Evolutionary conservation across 257 asterid species (phyloP).

Genomic region (Penstemon barbatus): DNA sequence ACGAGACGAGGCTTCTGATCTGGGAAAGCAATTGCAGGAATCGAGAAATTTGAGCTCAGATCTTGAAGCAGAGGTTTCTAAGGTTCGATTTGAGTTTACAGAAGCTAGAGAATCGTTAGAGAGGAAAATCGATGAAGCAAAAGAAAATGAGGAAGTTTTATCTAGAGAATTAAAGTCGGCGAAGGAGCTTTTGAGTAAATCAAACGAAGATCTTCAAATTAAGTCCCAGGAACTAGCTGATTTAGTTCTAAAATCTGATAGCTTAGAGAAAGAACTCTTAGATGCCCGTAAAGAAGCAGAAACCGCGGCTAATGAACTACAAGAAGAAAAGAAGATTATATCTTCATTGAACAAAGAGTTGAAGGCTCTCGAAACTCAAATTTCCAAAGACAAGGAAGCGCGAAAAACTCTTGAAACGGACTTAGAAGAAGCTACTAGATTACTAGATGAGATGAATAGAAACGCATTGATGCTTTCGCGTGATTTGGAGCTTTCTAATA

Average conservation of each 20-base stretch:
- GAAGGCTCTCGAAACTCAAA: conserved; percentile 42
- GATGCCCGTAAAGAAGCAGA: conserved; percentile 47
- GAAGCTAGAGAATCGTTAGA: conserved; percentile 50
- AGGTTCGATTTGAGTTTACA: conserved; percentile 44
- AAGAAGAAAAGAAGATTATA: conserved; percentile 45
- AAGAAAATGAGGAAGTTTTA: conserved; percentile 35
- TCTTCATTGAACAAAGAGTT: conserved; percentile 53
- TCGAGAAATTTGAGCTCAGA: conserved; percentile 50
- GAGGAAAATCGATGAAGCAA: conserved; percentile 47
- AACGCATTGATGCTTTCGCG: conserved; percentile 41
- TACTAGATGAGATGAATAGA: conserved; percentile 57
- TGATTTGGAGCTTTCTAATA: conserved; percentile 55
- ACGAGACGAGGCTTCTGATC: conserved; percentile 51
- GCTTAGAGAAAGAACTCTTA: conserved; percentile 57
- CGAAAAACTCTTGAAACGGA: conserved; percentile 55
- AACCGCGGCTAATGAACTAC: conserved; percentile 40
- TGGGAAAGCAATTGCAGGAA: conserved; percentile 49
- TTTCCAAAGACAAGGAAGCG: conserved; percentile 44
- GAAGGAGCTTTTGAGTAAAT: conserved; percentile 45
- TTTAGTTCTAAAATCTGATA: conserved; percentile 38
- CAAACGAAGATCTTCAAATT: conserved; percentile 46
- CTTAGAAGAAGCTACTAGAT: conserved; percentile 54
- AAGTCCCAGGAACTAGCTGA: conserved; percentile 47
- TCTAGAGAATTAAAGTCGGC: conserved; percentile 47
- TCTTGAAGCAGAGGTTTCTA: conserved; percentile 55